Evolutionary conservation across 1,284 basidiomycete species (phyloP).

Genomic region (Phellopilus nigrolimitatus): DNA sequence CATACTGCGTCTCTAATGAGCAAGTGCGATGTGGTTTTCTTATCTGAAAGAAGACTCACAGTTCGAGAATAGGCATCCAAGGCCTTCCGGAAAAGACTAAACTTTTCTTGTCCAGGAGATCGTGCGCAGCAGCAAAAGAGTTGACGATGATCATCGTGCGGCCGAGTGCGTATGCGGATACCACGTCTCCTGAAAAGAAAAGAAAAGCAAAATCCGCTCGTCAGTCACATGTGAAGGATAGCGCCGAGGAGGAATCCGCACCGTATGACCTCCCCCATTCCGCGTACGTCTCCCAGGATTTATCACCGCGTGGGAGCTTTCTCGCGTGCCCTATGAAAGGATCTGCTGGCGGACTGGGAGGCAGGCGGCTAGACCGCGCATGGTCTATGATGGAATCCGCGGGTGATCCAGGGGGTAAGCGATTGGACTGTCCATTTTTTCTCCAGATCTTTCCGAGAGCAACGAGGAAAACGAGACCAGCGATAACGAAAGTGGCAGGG

Average conservation of each 20-base stretch:
- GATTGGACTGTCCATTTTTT: neutral
- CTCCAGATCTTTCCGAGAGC: neutral
- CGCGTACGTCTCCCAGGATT: conserved; percentile 23
- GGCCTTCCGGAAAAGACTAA: conserved; percentile 30
- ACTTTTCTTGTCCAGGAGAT: conserved; percentile 32
- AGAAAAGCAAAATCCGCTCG: too few relatives aligned
- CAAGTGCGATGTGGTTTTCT: too few relatives aligned
- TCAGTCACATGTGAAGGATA: neutral
- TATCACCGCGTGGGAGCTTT: neutral
- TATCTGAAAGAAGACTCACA: neutral
- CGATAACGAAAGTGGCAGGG: neutral
- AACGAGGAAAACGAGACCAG: neutral
- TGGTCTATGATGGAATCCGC: conserved; percentile 8
- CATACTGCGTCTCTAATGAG: neutral
- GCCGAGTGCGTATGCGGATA: conserved; percentile 25
- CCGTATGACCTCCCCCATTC: conserved; percentile 23
- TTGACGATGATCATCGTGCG: conserved; percentile 31
- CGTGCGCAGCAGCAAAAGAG: conserved; percentile 28
- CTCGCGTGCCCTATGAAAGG: too few relatives aligned
- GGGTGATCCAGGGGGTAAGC: conserved; percentile 6
- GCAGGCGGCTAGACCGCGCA: too few relatives aligned
- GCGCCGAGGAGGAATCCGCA: conserved; percentile 5
- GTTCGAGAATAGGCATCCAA: neutral
- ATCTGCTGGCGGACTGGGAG: too few relatives aligned
- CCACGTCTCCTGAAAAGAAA: conserved; percentile 21